A percentile compares a stretch with the other conserved stretches of the same genome.
Evolutionary conservation across 805 yeast species (phyloP).

Genomic region (Yarrowia osloensis): DNA sequence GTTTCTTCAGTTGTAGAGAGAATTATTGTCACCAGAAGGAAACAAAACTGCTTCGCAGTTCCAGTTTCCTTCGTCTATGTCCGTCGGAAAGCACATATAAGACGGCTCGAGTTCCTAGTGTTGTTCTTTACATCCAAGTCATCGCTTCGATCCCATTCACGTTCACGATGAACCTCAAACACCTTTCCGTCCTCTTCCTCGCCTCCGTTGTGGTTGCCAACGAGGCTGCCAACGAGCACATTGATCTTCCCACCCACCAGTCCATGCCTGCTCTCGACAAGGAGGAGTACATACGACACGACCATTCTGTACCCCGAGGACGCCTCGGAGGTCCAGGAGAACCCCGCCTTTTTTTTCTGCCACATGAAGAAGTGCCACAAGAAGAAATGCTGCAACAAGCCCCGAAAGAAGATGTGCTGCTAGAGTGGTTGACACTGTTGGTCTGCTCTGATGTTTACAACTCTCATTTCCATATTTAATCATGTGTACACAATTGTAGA

Average conservation of each 20-base stretch:
- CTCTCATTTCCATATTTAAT: too few species aligned
- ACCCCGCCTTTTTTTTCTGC: slow-evolving; percentile 9
- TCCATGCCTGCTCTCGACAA: neutral
- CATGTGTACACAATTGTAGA: too few species aligned
- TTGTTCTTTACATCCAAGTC: neutral
- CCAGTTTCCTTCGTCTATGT: too few species aligned
- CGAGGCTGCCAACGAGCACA: slow-evolving; percentile 11
- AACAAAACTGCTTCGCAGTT: too few species aligned
- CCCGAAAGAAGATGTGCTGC: neutral
- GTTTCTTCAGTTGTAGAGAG: too few species aligned
- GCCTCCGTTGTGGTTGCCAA: neutral
- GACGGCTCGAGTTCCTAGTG: neutral
- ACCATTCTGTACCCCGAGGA: neutral
- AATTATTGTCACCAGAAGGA: too few species aligned
- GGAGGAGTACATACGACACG: neutral
- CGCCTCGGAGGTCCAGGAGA: slow-evolving; percentile 3
- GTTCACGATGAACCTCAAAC: neutral
- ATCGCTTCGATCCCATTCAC: neutral
- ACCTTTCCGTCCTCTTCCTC: neutral
- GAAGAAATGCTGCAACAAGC: neutral
- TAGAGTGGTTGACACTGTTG: too few species aligned
- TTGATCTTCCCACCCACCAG: neutral
- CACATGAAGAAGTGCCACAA: neutral
- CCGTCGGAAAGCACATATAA: too few species aligned
- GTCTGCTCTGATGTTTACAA: too few species aligned